Evolutionary conservation across 148 eudicot genomes (phyloP), one percentile per base, ranked within the genome.

Genomic region (Cornus florida): DNA sequence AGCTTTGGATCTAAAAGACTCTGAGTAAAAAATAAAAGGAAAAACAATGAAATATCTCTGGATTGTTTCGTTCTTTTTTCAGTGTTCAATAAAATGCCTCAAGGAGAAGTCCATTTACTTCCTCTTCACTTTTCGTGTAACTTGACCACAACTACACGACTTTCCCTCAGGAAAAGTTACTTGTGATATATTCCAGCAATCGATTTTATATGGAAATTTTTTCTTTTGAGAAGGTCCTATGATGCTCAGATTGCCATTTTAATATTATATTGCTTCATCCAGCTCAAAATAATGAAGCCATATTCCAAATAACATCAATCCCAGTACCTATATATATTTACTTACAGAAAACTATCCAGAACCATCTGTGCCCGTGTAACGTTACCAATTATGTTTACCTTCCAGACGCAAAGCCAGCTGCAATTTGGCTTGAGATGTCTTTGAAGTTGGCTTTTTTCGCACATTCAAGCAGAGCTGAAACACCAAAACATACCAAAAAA

Each of bases 401-500:
- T 89, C 89, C 99, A 32, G 97, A 89, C 62, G 91, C 92, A 86
- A 96, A 96, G 69, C 99, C 99, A 85, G 89, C 82, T 79, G 97
- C 94, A 80, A 96, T 89, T 87, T 84, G 88, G 78, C 88, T 82
- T 70, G 87, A 85, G 77, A 89, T 77, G 68, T 88, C 92, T 80
- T 84, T 89, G 86, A 93, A 93, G 88, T 96, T 96, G 9, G 88
- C 89, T 85, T 86, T 92, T 86, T 87, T 87, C 67, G 97, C 88
- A 82, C 90, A 92, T 89, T 96, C 99, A 76, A 96, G 95, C 79
- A 96, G 83, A 79, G 99, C 99, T 96, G 89, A 77, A 86, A 87
- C 48, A 72, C 65, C 80, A 84, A 43, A 80, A 41, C 10, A 77
- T 20, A 24, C 4, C 66, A 41, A 67, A 70, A 70, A 67, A 86